These are phyloP conservation scores for Microstroma glucosiphilum DNA, from an alignment of 1,284 basidiomycete genomes.

Conservation along the genomic window DNA sequence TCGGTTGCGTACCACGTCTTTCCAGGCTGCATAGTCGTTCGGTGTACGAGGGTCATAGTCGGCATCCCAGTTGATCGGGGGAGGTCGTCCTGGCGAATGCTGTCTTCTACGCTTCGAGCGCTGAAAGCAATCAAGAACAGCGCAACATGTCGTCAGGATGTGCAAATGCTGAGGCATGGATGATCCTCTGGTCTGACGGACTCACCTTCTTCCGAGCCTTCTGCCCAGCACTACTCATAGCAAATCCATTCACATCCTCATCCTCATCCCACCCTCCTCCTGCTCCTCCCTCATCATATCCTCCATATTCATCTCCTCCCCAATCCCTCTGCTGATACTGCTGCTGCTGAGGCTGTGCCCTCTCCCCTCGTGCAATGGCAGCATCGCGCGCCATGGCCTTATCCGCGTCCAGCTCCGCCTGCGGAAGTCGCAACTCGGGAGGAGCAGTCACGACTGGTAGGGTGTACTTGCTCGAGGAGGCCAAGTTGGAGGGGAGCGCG, in stretches of 20 bases:
- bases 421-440: constrained; percentile 16
- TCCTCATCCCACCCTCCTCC: constrained; percentile 16
- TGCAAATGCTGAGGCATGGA: background rate
- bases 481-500: background rate
- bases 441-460: constrained; percentile 14
- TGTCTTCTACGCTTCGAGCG: constrained; percentile 24
- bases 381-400: background rate
- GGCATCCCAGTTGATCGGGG: constrained; percentile 24
- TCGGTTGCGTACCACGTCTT: constrained; percentile 19
- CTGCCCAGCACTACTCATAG: constrained; percentile 20
- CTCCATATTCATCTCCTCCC: constrained; percentile 1
- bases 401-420: constrained; percentile 14
- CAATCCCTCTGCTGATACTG: constrained; percentile 17
- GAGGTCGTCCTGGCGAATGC: constrained; percentile 16
- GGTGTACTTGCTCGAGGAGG: constrained; percentile 3
- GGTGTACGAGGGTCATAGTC: constrained; percentile 44
- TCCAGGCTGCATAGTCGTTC: constrained; percentile 41
- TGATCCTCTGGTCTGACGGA: background rate
- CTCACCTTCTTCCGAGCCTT: constrained; percentile 27
- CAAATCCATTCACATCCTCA: constrained; percentile 38
- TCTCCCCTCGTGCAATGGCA: constrained; percentile 4
- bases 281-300: background rate
- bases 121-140: background rate
- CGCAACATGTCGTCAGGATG: background rate
- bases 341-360: constrained; percentile 19